Evolutionary conservation across 305 asterid species (phyloP).

Genomic region (Fraxinus platypoda): DNA sequence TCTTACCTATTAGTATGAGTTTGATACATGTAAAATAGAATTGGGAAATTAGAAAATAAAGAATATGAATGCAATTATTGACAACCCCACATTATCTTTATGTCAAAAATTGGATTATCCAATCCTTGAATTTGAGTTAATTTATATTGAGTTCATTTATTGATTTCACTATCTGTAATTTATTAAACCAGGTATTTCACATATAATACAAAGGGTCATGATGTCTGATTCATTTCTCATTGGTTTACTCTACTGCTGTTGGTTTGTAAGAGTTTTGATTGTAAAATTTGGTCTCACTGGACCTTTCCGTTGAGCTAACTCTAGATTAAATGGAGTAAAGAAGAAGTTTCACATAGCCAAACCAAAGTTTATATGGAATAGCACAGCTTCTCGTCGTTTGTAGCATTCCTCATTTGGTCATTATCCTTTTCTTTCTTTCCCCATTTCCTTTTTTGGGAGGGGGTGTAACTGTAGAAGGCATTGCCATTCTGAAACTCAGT

Average conservation of each 20-base stretch:
- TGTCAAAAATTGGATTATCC: background rate
- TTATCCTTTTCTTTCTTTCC: background rate
- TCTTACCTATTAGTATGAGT: constrained; percentile 6
- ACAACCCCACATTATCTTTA: background rate
- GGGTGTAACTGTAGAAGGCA: background rate
- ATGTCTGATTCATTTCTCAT: constrained; percentile 4
- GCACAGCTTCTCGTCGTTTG: background rate
- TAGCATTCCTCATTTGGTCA: background rate
- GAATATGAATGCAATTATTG: background rate
- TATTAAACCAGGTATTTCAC: background rate
- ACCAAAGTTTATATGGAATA: background rate
- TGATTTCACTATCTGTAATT: background rate
- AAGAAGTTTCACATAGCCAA: background rate
- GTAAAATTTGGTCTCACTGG: background rate
- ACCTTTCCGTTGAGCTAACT: background rate
- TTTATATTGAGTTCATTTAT: background rate
- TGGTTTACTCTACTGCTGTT: background rate
- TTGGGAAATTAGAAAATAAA: background rate
- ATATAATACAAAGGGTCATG: background rate
- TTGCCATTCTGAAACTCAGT: background rate
- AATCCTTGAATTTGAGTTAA: background rate
- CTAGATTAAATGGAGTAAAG: background rate
- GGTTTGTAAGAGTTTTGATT: background rate
- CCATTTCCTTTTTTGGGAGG: background rate
- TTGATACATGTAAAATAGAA: background rate